A percentile compares a stretch with the other conserved stretches of the same genome.
phyloP scores from a whole-genome alignment of 176 grass and related monocot species.

The Eleusine indica region DNA sequence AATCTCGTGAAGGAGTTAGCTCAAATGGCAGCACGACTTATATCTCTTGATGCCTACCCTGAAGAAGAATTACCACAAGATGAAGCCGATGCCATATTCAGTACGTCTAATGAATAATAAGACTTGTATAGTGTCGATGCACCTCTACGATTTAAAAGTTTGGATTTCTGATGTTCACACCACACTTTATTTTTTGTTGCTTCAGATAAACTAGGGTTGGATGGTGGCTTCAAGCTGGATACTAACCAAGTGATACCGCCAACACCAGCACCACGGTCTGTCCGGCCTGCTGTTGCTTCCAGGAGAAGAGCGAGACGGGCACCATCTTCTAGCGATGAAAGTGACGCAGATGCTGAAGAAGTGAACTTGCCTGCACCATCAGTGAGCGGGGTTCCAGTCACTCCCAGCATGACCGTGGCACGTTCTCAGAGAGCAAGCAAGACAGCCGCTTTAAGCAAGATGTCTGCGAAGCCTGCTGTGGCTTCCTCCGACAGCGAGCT shows the following conservation, averaged over 20 bases:
- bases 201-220: slow-evolving; percentile 75
- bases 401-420: slow-evolving; percentile 41
- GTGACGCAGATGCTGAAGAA: slow-evolving; percentile 7
- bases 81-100: slow-evolving; percentile 51
- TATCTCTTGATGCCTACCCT: slow-evolving; percentile 62
- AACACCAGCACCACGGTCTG: slow-evolving; percentile 70
- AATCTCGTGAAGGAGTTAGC: slow-evolving; percentile 73
- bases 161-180: background rate
- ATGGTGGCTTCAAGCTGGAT: slow-evolving; percentile 54
- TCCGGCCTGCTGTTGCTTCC: slow-evolving; percentile 41
- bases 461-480: slow-evolving; percentile 39
- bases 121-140: background rate
- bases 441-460: slow-evolving; percentile 69
- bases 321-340: slow-evolving; percentile 46
- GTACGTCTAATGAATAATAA: slow-evolving; percentile 36
- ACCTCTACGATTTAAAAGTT: background rate
- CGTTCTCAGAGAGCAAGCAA: slow-evolving; percentile 88
- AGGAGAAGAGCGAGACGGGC: slow-evolving; percentile 62
- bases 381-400: slow-evolving; percentile 39
- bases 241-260: slow-evolving; percentile 46
- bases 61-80: slow-evolving; percentile 66
- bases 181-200: background rate
- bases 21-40: slow-evolving; percentile 71
- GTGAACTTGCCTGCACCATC: slow-evolving; percentile 22
- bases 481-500: slow-evolving; percentile 44